Conservation (phyloP, 139 green algal species). For the Dunaliella primolecta region DNA sequence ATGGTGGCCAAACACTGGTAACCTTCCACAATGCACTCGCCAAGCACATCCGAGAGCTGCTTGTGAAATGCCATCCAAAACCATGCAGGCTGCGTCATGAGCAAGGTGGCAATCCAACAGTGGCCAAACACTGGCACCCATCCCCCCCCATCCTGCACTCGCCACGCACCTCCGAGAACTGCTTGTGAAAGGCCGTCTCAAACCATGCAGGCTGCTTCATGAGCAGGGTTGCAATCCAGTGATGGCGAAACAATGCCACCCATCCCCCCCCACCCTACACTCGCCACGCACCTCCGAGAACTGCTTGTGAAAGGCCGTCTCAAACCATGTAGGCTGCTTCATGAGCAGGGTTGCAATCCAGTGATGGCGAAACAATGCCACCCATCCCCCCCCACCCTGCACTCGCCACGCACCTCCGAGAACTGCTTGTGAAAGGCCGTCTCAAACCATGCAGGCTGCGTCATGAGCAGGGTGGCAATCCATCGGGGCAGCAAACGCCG, state of each 20-base stretch:
- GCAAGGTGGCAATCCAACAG: slow-evolving; percentile 63
- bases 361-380: too few species aligned
- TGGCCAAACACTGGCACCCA: too few species aligned
- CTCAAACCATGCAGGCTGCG: slow-evolving; percentile 67
- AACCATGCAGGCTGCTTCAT: background rate
- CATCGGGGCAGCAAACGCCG: slow-evolving; percentile 71
- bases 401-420: slow-evolving; percentile 30
- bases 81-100: background rate
- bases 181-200: background rate
- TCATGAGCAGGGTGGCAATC: slow-evolving; percentile 64
- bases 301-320: slow-evolving; percentile 58
- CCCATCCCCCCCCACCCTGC: too few species aligned
- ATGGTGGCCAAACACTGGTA: too few species aligned
- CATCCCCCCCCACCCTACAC: too few species aligned
- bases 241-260: too few species aligned
- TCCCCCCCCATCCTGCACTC: too few species aligned
- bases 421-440: slow-evolving; percentile 62
- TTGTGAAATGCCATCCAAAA: too few species aligned
- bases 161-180: slow-evolving; percentile 61
- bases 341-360: slow-evolving; percentile 77
- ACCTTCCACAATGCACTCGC: too few species aligned
- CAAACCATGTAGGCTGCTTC: slow-evolving; percentile 61
- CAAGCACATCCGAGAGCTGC: too few species aligned
- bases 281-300: slow-evolving; percentile 48
- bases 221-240: slow-evolving; percentile 67